Evolutionary conservation across 176 grass and related monocot genomes (phyloP).

Genomic region (Lolium rigidum): DNA sequence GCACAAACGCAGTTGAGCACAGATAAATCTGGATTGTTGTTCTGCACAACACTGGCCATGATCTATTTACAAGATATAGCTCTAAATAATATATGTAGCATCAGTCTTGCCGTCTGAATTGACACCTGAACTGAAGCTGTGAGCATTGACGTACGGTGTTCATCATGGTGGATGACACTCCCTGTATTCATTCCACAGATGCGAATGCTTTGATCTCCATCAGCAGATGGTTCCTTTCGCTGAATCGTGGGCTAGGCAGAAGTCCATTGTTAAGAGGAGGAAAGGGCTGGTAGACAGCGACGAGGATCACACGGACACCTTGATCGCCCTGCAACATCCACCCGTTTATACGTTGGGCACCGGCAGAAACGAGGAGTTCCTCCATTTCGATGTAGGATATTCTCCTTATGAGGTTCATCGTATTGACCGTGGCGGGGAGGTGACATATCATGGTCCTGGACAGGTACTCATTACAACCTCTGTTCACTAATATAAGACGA

Average conservation of each 20-base stretch:
- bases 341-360: constrained; percentile 76
- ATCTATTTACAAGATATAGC: neutral
- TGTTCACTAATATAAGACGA: too few species aligned
- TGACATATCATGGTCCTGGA: constrained; percentile 96
- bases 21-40: neutral
- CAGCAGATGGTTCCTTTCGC: constrained; percentile 39
- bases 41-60: neutral
- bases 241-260: constrained; percentile 67
- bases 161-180: neutral
- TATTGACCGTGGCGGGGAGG: constrained; percentile 75
- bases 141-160: neutral
- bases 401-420: constrained; percentile 65
- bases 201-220: constrained; percentile 46
- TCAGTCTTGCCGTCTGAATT: neutral
- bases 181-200: constrained; percentile 27
- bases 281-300: constrained; percentile 43
- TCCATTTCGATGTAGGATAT: constrained; percentile 71
- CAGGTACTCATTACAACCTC: constrained; percentile 49
- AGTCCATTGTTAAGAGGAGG: constrained; percentile 63
- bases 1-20: neutral
- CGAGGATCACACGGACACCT: constrained; percentile 53
- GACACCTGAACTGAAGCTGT: neutral
- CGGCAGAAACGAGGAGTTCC: constrained; percentile 46
- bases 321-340: constrained; percentile 74
- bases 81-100: neutral